Conservation (phyloP, 305 asterid species). For the Rubia tinctorum region DNA sequence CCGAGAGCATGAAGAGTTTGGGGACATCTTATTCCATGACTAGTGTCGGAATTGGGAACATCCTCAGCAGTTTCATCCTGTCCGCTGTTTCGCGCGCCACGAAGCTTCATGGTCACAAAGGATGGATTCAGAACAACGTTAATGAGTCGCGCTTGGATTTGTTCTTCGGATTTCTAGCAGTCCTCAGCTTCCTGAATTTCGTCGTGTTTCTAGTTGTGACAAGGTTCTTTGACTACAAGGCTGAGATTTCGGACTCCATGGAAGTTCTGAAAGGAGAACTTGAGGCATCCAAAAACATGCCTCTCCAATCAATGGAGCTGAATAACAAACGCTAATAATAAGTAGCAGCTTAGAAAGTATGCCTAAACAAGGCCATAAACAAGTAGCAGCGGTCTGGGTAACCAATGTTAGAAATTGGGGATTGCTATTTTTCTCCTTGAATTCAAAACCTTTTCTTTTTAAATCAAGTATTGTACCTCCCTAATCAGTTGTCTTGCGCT, state of each 20-base stretch:
- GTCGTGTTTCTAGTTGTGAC: constrained; percentile 46
- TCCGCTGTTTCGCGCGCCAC: constrained; percentile 53
- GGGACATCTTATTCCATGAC: constrained; percentile 75
- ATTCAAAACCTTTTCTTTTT: no score
- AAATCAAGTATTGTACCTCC: no score
- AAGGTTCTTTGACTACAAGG: constrained; percentile 62
- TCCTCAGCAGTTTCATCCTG: constrained; percentile 61
- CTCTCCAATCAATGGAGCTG: background rate
- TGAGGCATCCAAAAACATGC: constrained; percentile 21
- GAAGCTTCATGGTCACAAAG: constrained; percentile 30
- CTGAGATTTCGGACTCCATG: constrained; percentile 76
- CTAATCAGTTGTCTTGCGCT: no score
- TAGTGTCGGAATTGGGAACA: constrained; percentile 68
- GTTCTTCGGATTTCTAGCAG: constrained; percentile 58
- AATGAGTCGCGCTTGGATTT: constrained; percentile 73
- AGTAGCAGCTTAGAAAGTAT: background rate
- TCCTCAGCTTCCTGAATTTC: constrained; percentile 51
- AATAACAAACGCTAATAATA: background rate
- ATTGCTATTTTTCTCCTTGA: no score
- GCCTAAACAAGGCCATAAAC: background rate
- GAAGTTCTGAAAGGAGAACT: constrained; percentile 49
- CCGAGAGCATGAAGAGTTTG: constrained; percentile 86
- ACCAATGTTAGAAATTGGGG: no score
- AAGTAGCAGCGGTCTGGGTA: background rate
- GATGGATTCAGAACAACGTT: constrained; percentile 70